phyloP scores from a whole-genome alignment of 2,329 filamentous ascomycete genomes.

The Aureobasidium sp. region DNA sequence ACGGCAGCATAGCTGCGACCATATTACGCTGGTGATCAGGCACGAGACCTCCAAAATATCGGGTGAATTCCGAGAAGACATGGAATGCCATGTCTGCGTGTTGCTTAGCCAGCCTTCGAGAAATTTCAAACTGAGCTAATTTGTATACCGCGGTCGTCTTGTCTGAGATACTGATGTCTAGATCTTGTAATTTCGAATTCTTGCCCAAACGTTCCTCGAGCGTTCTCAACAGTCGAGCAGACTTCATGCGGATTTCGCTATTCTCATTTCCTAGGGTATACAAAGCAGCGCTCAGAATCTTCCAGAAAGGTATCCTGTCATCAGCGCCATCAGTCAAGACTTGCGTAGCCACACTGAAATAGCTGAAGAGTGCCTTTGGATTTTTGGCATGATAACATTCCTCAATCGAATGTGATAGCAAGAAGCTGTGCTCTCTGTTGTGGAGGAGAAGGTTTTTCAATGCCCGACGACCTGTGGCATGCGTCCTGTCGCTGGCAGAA shows the following conservation, averaged over 20 bases:
- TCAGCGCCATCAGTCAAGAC: slow-evolving; percentile 72
- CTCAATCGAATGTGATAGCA: slow-evolving; percentile 84
- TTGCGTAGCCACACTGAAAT: slow-evolving; percentile 86
- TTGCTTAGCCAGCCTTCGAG: slow-evolving; percentile 78
- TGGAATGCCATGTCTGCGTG: slow-evolving; percentile 85
- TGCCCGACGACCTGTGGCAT: slow-evolving; percentile 79
- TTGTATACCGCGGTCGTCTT: slow-evolving; percentile 99
- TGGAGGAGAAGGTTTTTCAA: slow-evolving; percentile 83
- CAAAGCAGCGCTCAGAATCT: slow-evolving; percentile 75
- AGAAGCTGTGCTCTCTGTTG: slow-evolving; percentile 77
- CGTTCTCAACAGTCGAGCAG: slow-evolving; percentile 69
- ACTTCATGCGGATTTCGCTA: slow-evolving; percentile 81
- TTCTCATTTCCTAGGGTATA: slow-evolving; percentile 91
- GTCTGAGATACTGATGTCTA: slow-evolving; percentile 96
- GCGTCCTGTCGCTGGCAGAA: slow-evolving; percentile 83
- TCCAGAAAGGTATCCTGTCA: slow-evolving; percentile 84
- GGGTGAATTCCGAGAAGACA: slow-evolving; percentile 91
- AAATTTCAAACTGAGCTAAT: slow-evolving; percentile 92
- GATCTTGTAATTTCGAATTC: slow-evolving; percentile 89
- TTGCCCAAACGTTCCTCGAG: slow-evolving; percentile 77
- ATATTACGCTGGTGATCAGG: slow-evolving; percentile 84
- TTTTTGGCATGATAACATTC: slow-evolving; percentile 80
- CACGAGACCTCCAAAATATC: slow-evolving; percentile 83
- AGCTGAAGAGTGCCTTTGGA: slow-evolving; percentile 83
- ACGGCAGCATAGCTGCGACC: slow-evolving; percentile 87